phyloP scores from a whole-genome alignment of 306 rosid genomes.

The Oxytropis ochrocephala region DNA sequence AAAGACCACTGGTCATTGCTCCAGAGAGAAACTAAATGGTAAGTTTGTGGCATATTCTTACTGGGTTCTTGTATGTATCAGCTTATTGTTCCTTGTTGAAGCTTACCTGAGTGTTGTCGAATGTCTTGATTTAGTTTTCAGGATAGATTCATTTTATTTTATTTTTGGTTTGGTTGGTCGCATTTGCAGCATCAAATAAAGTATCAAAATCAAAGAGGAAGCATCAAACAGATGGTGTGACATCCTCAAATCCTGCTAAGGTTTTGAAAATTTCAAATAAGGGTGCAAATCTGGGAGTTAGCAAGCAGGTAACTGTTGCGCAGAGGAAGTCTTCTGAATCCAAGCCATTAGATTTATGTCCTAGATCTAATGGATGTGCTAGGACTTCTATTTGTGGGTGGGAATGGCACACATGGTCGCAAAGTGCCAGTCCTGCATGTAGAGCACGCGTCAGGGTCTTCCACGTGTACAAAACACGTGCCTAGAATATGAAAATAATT shows the following conservation, averaged over 20 bases:
- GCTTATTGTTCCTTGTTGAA: constrained; percentile 1
- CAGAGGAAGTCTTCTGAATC: constrained; percentile 42
- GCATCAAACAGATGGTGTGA: constrained; percentile 29
- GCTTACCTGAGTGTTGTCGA: neutral
- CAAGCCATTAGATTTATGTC: constrained; percentile 45
- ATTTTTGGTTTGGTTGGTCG: constrained; percentile 2
- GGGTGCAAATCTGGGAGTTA: constrained; percentile 35
- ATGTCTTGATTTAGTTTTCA: constrained; percentile 6
- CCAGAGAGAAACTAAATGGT: constrained; percentile 30
- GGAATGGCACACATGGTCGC: constrained; percentile 95
- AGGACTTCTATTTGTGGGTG: constrained; percentile 83
- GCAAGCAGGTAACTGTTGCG: constrained; percentile 31
- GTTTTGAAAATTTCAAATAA: constrained; percentile 41
- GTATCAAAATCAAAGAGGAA: constrained; percentile 61
- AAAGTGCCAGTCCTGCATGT: constrained; percentile 64
- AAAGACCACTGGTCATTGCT: constrained; percentile 30
- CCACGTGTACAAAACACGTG: constrained; percentile 30
- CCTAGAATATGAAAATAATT: constrained; percentile 39
- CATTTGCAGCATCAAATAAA: constrained; percentile 42
- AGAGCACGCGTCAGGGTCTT: constrained; percentile 74
- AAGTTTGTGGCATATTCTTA: constrained; percentile 9
- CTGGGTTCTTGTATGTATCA: neutral
- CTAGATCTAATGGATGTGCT: constrained; percentile 84
- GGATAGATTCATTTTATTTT: constrained; percentile 11
- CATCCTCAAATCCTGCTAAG: constrained; percentile 43